Evolutionary conservation across 2,329 filamentous ascomycete genomes (phyloP).

Genomic region (Cryoendolithus antarcticus): DNA sequence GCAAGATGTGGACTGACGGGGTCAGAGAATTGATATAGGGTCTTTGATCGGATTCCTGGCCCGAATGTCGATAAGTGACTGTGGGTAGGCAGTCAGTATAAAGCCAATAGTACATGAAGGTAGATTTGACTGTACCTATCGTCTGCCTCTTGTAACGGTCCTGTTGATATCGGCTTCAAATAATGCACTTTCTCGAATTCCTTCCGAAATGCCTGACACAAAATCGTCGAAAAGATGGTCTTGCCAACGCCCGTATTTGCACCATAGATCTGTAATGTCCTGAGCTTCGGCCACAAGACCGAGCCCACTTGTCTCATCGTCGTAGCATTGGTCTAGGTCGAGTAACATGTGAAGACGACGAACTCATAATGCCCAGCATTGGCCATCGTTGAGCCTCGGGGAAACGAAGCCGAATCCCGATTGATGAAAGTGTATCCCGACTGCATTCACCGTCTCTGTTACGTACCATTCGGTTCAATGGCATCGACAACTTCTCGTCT

Average conservation of each 20-base stretch:
- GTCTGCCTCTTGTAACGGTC: slow-evolving; percentile 56
- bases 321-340: too few relatives aligned
- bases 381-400: too few relatives aligned
- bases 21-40: slow-evolving; percentile 59
- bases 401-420: too few relatives aligned
- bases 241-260: slow-evolving; percentile 80
- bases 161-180: slow-evolving; percentile 73
- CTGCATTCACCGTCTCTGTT: too few relatives aligned
- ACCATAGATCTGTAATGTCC: slow-evolving; percentile 64
- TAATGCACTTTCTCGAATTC: slow-evolving; percentile 46
- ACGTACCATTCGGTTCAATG: too few relatives aligned
- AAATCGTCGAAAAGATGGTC: slow-evolving; percentile 63
- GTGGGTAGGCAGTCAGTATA: slow-evolving; percentile 2
- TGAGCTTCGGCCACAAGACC: slow-evolving; percentile 55
- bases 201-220: slow-evolving; percentile 50
- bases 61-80: slow-evolving; percentile 55
- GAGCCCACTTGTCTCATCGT: slow-evolving; percentile 41
- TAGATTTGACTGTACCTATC: slow-evolving; percentile 27
- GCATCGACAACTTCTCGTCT: too few relatives aligned
- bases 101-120: neutral
- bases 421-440: too few relatives aligned
- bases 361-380: slow-evolving; percentile 1
- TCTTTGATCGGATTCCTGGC: slow-evolving; percentile 43
- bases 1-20: slow-evolving; percentile 70
- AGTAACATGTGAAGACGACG: too few relatives aligned